phyloP scores from a whole-genome alignment of 805 yeast species.

The Spathaspora hagerdaliae region DNA sequence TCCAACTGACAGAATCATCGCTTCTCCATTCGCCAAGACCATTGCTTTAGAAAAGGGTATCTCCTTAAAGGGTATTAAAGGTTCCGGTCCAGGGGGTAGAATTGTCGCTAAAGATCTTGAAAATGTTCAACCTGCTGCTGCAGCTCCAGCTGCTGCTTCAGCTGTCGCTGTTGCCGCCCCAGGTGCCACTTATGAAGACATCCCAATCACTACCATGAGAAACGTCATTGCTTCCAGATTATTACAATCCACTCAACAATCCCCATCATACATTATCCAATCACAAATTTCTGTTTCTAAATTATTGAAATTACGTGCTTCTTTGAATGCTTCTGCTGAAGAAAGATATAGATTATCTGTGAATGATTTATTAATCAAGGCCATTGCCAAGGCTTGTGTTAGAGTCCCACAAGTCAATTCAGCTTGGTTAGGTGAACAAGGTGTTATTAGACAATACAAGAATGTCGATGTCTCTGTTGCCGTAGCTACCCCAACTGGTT shows the following conservation, averaged over 20 bases:
- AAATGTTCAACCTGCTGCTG: constrained; percentile 48
- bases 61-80: constrained; percentile 77
- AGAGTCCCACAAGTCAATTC: constrained; percentile 94
- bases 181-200: constrained; percentile 66
- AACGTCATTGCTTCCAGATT: constrained; percentile 88
- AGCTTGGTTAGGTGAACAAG: constrained; percentile 86
- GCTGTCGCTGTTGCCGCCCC: constrained; percentile 44
- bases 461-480: constrained; percentile 97
- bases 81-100: constrained; percentile 95
- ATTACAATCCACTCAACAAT: constrained; percentile 74
- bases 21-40: constrained; percentile 93
- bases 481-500: constrained; percentile 96
- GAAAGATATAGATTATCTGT: constrained; percentile 89
- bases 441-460: constrained; percentile 86
- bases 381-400: constrained; percentile 82
- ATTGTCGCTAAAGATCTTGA: constrained; percentile 90
- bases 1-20: constrained; percentile 70
- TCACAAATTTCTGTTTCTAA: constrained; percentile 84
- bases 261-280: constrained; percentile 91
- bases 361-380: constrained; percentile 92
- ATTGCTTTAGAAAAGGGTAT: constrained; percentile 91
- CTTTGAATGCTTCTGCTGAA: constrained; percentile 79
- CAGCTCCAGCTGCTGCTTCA: constrained; percentile 40
- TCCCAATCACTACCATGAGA: constrained; percentile 89
- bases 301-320: constrained; percentile 84